These are phyloP conservation scores for Trichophyton schoenleinii DNA, from an alignment of 2,329 filamentous ascomycete genomes.

Conservation along the genomic window DNA sequence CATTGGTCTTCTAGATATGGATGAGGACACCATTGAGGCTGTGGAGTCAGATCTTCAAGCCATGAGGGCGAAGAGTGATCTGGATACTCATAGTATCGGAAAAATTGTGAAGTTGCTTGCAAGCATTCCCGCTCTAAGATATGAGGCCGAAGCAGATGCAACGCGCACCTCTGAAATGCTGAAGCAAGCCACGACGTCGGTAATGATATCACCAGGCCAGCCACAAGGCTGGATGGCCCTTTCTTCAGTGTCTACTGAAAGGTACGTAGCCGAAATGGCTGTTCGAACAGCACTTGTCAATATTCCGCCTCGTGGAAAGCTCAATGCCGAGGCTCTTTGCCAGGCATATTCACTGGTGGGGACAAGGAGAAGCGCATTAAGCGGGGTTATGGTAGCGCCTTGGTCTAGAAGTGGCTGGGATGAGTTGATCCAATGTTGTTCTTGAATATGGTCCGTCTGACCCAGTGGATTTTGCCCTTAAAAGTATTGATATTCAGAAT, in stretches of 20 bases:
- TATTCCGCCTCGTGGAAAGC: slow-evolving; percentile 57
- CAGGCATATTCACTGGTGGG: slow-evolving; percentile 63
- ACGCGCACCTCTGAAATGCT: slow-evolving; percentile 30
- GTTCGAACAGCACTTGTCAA: slow-evolving; percentile 62
- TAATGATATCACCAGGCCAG: slow-evolving; percentile 69
- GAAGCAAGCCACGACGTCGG: slow-evolving; percentile 57
- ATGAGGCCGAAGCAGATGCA: slow-evolving; percentile 31
- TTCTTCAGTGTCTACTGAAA: slow-evolving; percentile 44
- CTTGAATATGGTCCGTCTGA: not conserved
- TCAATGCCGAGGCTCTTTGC: slow-evolving; percentile 59
- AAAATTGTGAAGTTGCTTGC: slow-evolving; percentile 62
- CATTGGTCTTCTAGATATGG: slow-evolving; percentile 68
- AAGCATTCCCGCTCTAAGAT: slow-evolving; percentile 53
- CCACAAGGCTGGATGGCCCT: slow-evolving; percentile 72
- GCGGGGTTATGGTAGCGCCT: slow-evolving; percentile 65
- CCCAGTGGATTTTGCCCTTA: not conserved
- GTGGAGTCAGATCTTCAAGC: slow-evolving; percentile 64
- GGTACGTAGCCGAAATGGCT: slow-evolving; percentile 60
- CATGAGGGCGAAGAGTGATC: slow-evolving; percentile 54
- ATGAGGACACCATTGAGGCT: slow-evolving; percentile 66
- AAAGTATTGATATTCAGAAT: not conserved
- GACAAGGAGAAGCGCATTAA: slow-evolving; percentile 59
- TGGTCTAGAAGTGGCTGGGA: slow-evolving; percentile 60
- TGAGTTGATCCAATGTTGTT: slow-evolving; percentile 24
- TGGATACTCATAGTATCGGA: slow-evolving; percentile 51